A percentile compares a stretch with the other conserved stretches of the same genome.
Conservation (phyloP, 257 asterid species). For the Nicotiana paniculata region DNA sequence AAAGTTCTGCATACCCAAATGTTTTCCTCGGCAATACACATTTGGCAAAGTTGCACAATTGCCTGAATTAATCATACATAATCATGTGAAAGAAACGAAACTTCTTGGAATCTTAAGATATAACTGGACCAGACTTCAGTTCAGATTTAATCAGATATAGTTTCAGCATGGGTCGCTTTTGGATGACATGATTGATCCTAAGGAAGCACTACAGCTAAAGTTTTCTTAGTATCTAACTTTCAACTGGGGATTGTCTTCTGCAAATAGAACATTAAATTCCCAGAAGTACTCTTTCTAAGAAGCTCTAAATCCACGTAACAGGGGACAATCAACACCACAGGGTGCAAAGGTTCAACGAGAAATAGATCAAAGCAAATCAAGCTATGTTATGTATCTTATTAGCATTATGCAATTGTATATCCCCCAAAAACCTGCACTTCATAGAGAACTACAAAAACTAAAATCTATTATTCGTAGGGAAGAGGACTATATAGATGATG, state of each 20-base stretch:
- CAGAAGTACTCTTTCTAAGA: not conserved
- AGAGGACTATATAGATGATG: not conserved
- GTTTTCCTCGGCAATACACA: not conserved
- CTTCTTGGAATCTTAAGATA: not conserved
- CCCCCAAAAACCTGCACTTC: not conserved
- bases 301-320: not conserved
- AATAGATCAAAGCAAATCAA: not conserved
- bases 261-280: not conserved
- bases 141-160: not conserved
- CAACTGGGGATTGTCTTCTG: not conserved
- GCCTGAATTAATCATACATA: not conserved
- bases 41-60: not conserved
- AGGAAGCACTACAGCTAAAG: not conserved
- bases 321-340: not conserved
- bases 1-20: not conserved
- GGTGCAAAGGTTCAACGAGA: not conserved
- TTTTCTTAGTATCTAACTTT: too few relatives aligned
- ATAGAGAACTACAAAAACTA: not conserved
- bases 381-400: not conserved
- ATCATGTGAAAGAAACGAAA: not conserved
- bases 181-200: not conserved
- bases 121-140: not conserved
- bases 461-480: not conserved
- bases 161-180: not conserved
- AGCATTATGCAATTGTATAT: not conserved